Evolutionary conservation across 805 yeast species (phyloP), one percentile per base, ranked within the genome.

Genomic region (Kregervanrija delftensis): DNA sequence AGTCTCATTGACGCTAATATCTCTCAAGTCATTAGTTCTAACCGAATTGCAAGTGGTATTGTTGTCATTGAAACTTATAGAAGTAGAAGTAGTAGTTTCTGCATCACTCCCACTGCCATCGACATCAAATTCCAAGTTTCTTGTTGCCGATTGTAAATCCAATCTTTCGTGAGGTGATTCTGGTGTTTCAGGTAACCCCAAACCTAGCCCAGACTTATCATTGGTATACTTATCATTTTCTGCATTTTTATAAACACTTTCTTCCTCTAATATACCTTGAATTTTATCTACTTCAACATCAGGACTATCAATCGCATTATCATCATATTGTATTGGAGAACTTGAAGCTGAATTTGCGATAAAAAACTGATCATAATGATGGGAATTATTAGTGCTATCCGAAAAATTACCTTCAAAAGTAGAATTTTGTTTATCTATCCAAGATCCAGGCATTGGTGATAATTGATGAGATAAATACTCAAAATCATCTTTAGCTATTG

Each of bases 361-460:
- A 22, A 22, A 8, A 22, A 22, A 22, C 28, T 22, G 28, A 22
- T 38, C 13, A n/a, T 31, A 14, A 30, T 11, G 14, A 16, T 35
- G 31, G 4, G 34, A 16, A 31, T 32, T 13, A 33, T 30, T 8
- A 4, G 11, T 31, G n/a, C 6, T 12, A n/a, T 17, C 9, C 11
- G 11, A n/a, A 13, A 5, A 8, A 31, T 39, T 40, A 12, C 32
- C 42, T 15, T 39, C 52, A 32, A 53, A 53, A 13, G 42, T 43
- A 5, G 43, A 45, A 11, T 45, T 45, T 28, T 51, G 49, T 30
- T 47, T 51, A 11, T 44, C 39, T 9, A 53, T 49, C 66, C 64
- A 61, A 5, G 61, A 53, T 6, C 61, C 61, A 11, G 65, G 60
- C 55, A 55, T 55, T 32, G 61, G 60, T 4, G 61, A 59, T 17